These are phyloP conservation scores for Trebouxia sp. DNA, from an alignment of 139 green algal genomes.

Conservation along the genomic window DNA sequence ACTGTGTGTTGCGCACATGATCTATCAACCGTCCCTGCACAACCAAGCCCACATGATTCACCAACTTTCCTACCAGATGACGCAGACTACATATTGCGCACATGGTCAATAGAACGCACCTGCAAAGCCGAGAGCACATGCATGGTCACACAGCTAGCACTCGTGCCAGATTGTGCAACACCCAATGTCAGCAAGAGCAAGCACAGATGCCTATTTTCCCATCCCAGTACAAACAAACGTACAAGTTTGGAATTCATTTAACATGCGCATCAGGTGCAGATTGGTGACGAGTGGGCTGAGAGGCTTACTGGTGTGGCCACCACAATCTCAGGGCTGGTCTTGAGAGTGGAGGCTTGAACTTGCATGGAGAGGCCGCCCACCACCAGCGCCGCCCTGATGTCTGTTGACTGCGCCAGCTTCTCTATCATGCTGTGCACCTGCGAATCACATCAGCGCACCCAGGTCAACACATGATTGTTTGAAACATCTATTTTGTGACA, in stretches of 20 bases:
- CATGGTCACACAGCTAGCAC: no score
- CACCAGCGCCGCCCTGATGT: constrained; percentile 85
- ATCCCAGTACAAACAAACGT: no score
- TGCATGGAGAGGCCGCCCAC: constrained; percentile 90
- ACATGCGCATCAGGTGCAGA: no score
- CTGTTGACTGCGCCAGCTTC: constrained; percentile 93
- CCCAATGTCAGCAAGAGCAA: no score
- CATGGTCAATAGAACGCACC: no score
- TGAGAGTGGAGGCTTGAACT: constrained; percentile 82
- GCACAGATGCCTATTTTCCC: no score
- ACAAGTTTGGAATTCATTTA: no score
- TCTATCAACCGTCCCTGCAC: constrained; percentile 83
- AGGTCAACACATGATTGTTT: not conserved
- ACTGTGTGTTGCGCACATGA: constrained; percentile 91
- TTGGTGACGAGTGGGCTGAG: not conserved
- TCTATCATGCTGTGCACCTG: constrained; percentile 94
- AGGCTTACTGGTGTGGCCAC: constrained; percentile 86
- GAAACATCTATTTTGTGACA: not conserved
- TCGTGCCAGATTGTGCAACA: no score
- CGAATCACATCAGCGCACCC: not conserved
- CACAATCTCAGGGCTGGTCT: constrained; percentile 82
- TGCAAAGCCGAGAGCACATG: no score
- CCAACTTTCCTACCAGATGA: not conserved
- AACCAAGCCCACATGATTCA: not conserved
- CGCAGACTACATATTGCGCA: not conserved